Evolutionary conservation across 2,329 filamentous ascomycete species (phyloP).

Genomic region (Paracorniculantispora psalliotae): DNA sequence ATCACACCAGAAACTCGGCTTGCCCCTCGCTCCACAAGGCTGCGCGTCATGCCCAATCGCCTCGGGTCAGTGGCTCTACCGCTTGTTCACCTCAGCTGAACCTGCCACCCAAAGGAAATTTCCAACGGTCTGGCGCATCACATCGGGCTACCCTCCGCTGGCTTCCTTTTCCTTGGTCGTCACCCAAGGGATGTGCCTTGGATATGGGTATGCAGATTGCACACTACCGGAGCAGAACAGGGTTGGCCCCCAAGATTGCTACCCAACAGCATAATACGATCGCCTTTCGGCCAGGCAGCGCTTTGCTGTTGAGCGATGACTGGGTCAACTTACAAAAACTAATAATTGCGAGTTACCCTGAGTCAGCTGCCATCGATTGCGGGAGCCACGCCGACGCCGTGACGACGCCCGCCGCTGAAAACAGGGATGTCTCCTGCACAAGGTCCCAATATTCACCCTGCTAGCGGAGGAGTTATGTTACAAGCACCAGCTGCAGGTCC

Average conservation of each 20-base stretch:
- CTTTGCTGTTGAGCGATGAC: not conserved
- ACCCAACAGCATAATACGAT: constrained; percentile 3
- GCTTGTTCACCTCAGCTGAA: constrained; percentile 14
- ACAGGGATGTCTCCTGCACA: constrained; percentile 12
- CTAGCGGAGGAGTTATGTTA: constrained; percentile 9
- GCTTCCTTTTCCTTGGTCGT: not conserved
- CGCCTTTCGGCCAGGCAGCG: not conserved
- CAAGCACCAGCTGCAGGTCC: constrained; percentile 3
- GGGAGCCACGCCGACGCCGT: not conserved
- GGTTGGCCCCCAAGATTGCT: not conserved
- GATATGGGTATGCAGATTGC: not conserved
- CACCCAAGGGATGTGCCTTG: not conserved
- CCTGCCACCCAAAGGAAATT: constrained; percentile 1
- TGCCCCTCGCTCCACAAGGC: constrained; percentile 11
- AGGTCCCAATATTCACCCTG: constrained; percentile 4
- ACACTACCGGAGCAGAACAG: not conserved
- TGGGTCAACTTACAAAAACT: not conserved
- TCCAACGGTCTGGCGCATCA: constrained; percentile 1
- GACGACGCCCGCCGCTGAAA: constrained; percentile 11
- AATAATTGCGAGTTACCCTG: not conserved
- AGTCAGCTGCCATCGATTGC: constrained; percentile 9
- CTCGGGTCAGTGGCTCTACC: constrained; percentile 4
- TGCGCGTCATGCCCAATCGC: not conserved
- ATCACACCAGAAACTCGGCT: not conserved
- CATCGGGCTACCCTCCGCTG: not conserved